These are phyloP conservation scores for Posidonia oceanica DNA, from an alignment of 116 monocot species.

Conservation along the genomic window DNA sequence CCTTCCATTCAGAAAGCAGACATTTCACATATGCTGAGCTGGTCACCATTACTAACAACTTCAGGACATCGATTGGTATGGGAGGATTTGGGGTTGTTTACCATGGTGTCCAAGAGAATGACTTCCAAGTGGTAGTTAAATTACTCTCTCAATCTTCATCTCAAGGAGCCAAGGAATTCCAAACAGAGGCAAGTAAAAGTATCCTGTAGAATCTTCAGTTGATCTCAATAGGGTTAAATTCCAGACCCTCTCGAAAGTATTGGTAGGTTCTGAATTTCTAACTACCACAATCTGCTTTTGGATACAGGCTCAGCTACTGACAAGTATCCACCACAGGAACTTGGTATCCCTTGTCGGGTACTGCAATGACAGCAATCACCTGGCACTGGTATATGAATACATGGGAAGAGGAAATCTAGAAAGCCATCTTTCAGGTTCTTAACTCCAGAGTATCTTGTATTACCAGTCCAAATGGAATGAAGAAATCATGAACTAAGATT, in stretches of 20 bases:
- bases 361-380: slow-evolving; percentile 21
- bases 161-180: slow-evolving; percentile 31
- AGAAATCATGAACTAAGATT: too few relatives aligned
- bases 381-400: slow-evolving; percentile 36
- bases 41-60: slow-evolving; percentile 23
- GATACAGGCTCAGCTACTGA: slow-evolving; percentile 35
- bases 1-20: neutral
- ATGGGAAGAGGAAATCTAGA: slow-evolving; percentile 31
- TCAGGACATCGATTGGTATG: slow-evolving; percentile 18
- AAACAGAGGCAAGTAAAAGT: slow-evolving; percentile 26
- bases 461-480: too few relatives aligned
- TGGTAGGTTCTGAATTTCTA: too few relatives aligned
- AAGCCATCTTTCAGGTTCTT: slow-evolving; percentile 34
- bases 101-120: slow-evolving; percentile 20
- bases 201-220: neutral
- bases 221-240: neutral
- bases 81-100: slow-evolving; percentile 48
- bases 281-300: neutral
- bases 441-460: neutral
- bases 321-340: slow-evolving; percentile 43
- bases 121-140: slow-evolving; percentile 37
- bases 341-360: slow-evolving; percentile 48
- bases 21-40: slow-evolving; percentile 3
- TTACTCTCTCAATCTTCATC: slow-evolving; percentile 20
- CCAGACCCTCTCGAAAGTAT: neutral